phyloP scores from a whole-genome alignment of 2,329 filamentous ascomycete species.

The Sporothrix protearum region DNA sequence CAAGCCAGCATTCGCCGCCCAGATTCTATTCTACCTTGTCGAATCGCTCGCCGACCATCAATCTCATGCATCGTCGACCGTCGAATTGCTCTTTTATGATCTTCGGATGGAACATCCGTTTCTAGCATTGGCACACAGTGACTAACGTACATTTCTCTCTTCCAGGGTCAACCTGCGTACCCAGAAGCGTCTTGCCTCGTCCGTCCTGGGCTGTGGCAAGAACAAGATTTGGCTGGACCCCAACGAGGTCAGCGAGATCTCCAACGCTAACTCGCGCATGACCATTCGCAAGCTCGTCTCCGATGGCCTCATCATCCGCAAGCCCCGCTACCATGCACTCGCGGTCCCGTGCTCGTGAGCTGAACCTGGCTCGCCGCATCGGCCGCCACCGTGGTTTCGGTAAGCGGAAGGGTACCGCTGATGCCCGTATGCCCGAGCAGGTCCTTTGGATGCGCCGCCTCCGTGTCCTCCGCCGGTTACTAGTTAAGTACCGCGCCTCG shows the following conservation, averaged over 20 bases:
- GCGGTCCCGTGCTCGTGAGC: slow-evolving; percentile 88
- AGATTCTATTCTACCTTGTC: not conserved
- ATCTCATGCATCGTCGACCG: not conserved
- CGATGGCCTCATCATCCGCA: slow-evolving; percentile 99
- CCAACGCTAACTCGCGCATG: slow-evolving; percentile 99
- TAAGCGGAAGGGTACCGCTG: slow-evolving; percentile 99
- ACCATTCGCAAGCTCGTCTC: slow-evolving; percentile 98
- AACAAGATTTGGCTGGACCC: slow-evolving; percentile 99
- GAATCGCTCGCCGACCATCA: not conserved
- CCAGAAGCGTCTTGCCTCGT: slow-evolving; percentile 99
- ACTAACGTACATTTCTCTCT: slow-evolving; percentile 29
- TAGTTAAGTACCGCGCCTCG: slow-evolving; percentile 99
- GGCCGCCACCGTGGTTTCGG: slow-evolving; percentile 98
- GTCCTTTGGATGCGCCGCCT: slow-evolving; percentile 99
- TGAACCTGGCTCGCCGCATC: slow-evolving; percentile 90
- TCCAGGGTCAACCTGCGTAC: slow-evolving; percentile 98
- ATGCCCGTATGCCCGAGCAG: slow-evolving; percentile 99
- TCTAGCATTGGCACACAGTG: not conserved
- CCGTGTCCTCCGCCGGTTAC: slow-evolving; percentile 95
- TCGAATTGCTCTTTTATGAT: not conserved
- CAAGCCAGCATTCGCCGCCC: not conserved
- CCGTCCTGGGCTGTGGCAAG: slow-evolving; percentile 98
- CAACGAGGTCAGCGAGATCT: slow-evolving; percentile 98
- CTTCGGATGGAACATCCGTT: too few species aligned
- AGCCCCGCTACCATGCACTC: slow-evolving; percentile 99